A percentile compares a stretch with the other conserved stretches of the same genome.
Conservation (phyloP, 805 yeast genomes). For the Tetrapisispora phaffii region DNA sequence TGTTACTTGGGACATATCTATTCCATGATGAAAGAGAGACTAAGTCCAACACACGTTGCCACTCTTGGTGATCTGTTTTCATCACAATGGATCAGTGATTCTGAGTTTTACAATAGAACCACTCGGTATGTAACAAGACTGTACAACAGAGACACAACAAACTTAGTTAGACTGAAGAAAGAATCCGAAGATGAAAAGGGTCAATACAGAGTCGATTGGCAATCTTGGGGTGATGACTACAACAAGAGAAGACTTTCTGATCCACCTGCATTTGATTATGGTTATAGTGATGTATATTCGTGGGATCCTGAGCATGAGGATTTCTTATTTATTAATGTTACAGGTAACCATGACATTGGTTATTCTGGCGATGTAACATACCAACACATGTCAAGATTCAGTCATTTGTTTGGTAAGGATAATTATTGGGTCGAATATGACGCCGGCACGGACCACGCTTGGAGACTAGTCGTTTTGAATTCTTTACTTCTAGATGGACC, state of each 20-base stretch:
- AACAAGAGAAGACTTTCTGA: slow-evolving; percentile 7
- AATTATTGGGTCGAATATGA: slow-evolving; percentile 73
- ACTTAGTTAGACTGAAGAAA: slow-evolving; percentile 36
- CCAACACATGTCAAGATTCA: slow-evolving; percentile 80
- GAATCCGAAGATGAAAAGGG: slow-evolving; percentile 21
- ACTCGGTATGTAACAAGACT: slow-evolving; percentile 61
- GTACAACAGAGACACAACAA: slow-evolving; percentile 54
- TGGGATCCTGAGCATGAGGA: slow-evolving; percentile 47
- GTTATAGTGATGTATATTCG: slow-evolving; percentile 52
- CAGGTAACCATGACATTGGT: slow-evolving; percentile 95
- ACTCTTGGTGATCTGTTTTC: slow-evolving; percentile 91
- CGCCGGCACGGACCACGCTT: slow-evolving; percentile 52
- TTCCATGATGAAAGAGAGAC: slow-evolving; percentile 47
- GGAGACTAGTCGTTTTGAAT: slow-evolving; percentile 80
- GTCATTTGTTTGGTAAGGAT: slow-evolving; percentile 67
- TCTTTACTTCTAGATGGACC: slow-evolving; percentile 86
- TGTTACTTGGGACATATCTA: slow-evolving; percentile 79
- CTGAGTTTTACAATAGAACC: slow-evolving; percentile 79
- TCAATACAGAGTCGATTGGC: slow-evolving; percentile 23
- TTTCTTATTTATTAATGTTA: slow-evolving; percentile 69
- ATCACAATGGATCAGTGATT: slow-evolving; percentile 88
- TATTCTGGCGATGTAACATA: slow-evolving; percentile 90
- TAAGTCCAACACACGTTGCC: slow-evolving; percentile 69
- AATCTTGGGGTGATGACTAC: slow-evolving; percentile 19
- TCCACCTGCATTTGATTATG: slow-evolving; percentile 33